Conservation (phyloP, 129 eudicot species). For the Tagetes patula region DNA sequence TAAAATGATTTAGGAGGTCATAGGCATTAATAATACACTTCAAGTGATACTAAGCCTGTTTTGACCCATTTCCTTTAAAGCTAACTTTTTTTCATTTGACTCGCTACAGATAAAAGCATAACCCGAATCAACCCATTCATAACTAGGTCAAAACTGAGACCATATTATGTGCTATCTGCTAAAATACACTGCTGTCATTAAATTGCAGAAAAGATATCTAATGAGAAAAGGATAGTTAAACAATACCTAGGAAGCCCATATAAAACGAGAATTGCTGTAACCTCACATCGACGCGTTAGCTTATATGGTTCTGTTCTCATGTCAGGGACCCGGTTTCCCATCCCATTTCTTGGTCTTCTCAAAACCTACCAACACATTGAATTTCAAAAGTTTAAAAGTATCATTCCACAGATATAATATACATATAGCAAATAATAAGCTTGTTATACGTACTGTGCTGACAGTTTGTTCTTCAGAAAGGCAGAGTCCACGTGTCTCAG, state of each 20-base stretch:
- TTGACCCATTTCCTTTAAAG: background rate
- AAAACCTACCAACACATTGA: slow-evolving; percentile 37
- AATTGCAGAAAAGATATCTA: background rate
- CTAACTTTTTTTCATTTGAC: background rate
- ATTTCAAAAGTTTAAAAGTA: background rate
- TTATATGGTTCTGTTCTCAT: slow-evolving; percentile 79
- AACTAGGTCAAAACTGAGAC: background rate
- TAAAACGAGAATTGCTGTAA: slow-evolving; percentile 81
- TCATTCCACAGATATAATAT: background rate
- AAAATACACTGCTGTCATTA: background rate
- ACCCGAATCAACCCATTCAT: background rate
- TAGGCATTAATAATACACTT: background rate
- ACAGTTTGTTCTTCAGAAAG: slow-evolving; percentile 88
- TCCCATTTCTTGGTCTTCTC: slow-evolving; percentile 59
- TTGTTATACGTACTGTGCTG: slow-evolving; percentile 60
- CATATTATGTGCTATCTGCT: background rate
- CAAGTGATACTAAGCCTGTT: background rate
- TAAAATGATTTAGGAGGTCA: background rate
- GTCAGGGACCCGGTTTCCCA: slow-evolving; percentile 57
- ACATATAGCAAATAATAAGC: background rate
- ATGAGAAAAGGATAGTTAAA: background rate
- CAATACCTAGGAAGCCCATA: slow-evolving; percentile 86
- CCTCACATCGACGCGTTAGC: slow-evolving; percentile 80
- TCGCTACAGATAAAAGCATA: background rate
- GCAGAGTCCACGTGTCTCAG: slow-evolving; percentile 83